Evolutionary conservation across 495 filamentous ascomycete species (phyloP).

Genomic region (Hypoxylon rickii): DNA sequence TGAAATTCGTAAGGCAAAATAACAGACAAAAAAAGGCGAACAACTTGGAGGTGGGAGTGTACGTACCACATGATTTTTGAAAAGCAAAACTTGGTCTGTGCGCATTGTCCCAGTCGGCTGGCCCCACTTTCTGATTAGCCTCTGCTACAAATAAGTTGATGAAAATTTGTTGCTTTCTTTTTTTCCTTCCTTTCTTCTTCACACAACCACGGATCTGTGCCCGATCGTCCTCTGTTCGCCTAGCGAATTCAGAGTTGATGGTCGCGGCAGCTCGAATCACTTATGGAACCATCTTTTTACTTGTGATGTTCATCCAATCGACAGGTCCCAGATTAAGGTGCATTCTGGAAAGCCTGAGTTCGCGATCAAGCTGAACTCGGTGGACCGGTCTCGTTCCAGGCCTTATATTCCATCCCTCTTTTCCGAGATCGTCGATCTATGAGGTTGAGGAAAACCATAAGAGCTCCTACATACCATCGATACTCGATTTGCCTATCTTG

Average conservation of each 20-base stretch:
- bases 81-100: conserved; percentile 10
- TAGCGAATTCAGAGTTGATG: conserved; percentile 70
- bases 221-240: conserved; percentile 67
- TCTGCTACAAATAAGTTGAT: conserved; percentile 29
- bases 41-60: too few relatives aligned
- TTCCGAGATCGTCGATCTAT: conserved; percentile 80
- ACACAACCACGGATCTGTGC: conserved; percentile 77
- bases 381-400: conserved; percentile 63
- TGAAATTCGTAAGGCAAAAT: background rate
- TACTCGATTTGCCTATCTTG: background rate
- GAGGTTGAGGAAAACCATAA: conserved; percentile 88
- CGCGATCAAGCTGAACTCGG: conserved; percentile 71
- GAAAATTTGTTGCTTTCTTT: conserved; percentile 23
- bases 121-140: conserved; percentile 20
- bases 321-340: conserved; percentile 85
- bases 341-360: conserved; percentile 63
- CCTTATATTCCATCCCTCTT: conserved; percentile 87
- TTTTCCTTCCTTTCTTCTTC: conserved; percentile 48
- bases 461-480: conserved; percentile 65
- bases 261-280: conserved; percentile 79
- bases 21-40: background rate
- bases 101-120: background rate
- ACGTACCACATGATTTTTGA: too few relatives aligned
- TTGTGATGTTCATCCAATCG: conserved; percentile 87
- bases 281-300: conserved; percentile 72